Evolutionary conservation across 2,329 filamentous ascomycete genomes (phyloP).

Genomic region (Botryotinia convoluta): DNA sequence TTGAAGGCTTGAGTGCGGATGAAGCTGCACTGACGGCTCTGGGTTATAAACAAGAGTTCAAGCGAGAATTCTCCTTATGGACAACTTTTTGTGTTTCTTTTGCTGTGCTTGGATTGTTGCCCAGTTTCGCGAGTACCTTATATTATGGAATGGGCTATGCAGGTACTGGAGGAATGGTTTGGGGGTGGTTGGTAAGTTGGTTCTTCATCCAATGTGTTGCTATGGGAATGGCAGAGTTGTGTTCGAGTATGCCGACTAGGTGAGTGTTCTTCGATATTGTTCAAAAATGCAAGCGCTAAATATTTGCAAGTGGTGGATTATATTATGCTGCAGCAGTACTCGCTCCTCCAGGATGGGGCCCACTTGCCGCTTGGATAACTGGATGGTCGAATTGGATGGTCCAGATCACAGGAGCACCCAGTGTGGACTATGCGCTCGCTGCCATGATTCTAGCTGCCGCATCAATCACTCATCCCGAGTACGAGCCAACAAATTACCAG

Average conservation of each 20-base stretch:
- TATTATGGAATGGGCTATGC: slow-evolving; percentile 66
- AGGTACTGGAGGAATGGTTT: slow-evolving; percentile 64
- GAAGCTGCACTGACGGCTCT: slow-evolving; percentile 61
- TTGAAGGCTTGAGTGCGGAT: slow-evolving; percentile 49
- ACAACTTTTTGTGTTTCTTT: slow-evolving; percentile 74
- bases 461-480: slow-evolving; percentile 66
- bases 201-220: slow-evolving; percentile 70
- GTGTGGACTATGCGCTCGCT: slow-evolving; percentile 63
- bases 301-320: slow-evolving; percentile 55
- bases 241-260: slow-evolving; percentile 69
- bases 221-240: slow-evolving; percentile 67
- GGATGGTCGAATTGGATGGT: slow-evolving; percentile 70
- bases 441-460: slow-evolving; percentile 70
- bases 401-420: slow-evolving; percentile 65
- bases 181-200: slow-evolving; percentile 75
- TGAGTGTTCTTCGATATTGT: slow-evolving; percentile 30
- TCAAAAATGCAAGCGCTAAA: slow-evolving; percentile 1
- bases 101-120: slow-evolving; percentile 67
- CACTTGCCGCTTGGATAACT: slow-evolving; percentile 65
- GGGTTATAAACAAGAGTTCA: slow-evolving; percentile 53
- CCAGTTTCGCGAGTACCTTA: slow-evolving; percentile 68
- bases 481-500: slow-evolving; percentile 63
- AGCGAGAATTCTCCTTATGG: slow-evolving; percentile 69
- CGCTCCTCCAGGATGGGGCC: slow-evolving; percentile 63
- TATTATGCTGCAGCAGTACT: slow-evolving; percentile 74